Evolutionary conservation across 148 eudicot genomes (phyloP), one percentile per base, ranked within the genome.

Genomic region (Euryodendron excelsum): DNA sequence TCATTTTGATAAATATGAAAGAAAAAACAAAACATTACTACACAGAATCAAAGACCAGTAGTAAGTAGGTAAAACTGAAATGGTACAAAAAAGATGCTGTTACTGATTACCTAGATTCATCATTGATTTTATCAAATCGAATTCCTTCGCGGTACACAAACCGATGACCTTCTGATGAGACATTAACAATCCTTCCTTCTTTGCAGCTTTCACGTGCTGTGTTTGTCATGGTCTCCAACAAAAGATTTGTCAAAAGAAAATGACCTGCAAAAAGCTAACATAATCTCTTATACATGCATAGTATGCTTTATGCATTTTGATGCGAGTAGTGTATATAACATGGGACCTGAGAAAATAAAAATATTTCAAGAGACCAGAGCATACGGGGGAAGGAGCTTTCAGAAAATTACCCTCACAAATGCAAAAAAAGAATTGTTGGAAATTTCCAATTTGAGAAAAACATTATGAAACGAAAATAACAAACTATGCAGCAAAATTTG

Each of bases 171-270:
- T 69, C 87, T 64, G 98, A 94, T 50, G 97, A 78, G 72, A 94
- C 91, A 85, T 53, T 89, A 39, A 92, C 91, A 72, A 94, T 91
- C 84, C 97, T 88, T 80, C 98, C 97, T 88, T 94, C 97, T 68
- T 60, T 87, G 28, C 80, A 80, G 82, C 89, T 86, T 81, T 86
- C 88, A 17, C 66, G 45, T n/a, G 90, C 89, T 20, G 98, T 91
- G 75, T 77, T 87, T 82, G 91, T 94, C 98, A 94, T 85, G 37
- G 77, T 88, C 47, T 94, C 92, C 87, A 94, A 71, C 80, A 94
- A 77, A 71, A 92, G 92, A 86, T 88, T 83, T 59, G 97, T 92
- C 88, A 94, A 83, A 77, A 88, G 93, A 84, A 94, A 92, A 80
- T 91, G 95, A 65, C 98, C 98, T 94, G 75, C 25, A 68, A 59